Percentiles rank a stretch among this genome's conserved stretches.
Evolutionary conservation across 257 asterid species (phyloP).

Genomic region (Buddleja alternifolia): DNA sequence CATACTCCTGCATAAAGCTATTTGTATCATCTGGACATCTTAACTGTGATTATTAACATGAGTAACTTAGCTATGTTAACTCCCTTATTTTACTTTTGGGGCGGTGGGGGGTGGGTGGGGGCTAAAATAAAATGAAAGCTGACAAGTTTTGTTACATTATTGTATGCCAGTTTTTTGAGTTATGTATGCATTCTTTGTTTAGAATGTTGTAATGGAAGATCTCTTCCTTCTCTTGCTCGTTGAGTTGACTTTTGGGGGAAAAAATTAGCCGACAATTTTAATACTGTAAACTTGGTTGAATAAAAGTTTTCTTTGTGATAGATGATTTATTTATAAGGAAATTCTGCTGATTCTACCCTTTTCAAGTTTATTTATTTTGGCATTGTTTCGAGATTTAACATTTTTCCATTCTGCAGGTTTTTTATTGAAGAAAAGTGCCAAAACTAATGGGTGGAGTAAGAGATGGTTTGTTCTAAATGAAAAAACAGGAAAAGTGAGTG

Average conservation of each 20-base stretch:
- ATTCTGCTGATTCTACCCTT: neutral
- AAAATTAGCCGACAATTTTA: neutral
- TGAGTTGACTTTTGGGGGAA: neutral
- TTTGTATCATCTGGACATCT: neutral
- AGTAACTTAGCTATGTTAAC: neutral
- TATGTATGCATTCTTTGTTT: neutral
- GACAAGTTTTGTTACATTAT: neutral
- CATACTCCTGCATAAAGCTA: too few species aligned
- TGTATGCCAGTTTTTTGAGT: constrained; percentile 8
- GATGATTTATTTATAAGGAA: constrained; percentile 17
- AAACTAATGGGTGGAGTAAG: constrained; percentile 87
- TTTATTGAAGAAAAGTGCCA: constrained; percentile 84
- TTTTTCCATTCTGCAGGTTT: constrained; percentile 57
- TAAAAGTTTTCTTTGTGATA: constrained; percentile 5
- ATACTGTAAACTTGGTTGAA: constrained; percentile 1
- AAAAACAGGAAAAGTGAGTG: constrained; percentile 92
- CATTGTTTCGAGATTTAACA: constrained; percentile 18
- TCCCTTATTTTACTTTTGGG: neutral
- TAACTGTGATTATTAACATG: neutral
- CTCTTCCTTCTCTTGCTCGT: constrained; percentile 10
- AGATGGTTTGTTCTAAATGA: constrained; percentile 97
- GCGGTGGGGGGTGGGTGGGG: too few species aligned
- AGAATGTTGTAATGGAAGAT: neutral
- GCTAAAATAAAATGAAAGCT: neutral
- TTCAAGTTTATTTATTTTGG: neutral